Conservation (phyloP, 805 yeast genomes). For the Pichia heedii region DNA sequence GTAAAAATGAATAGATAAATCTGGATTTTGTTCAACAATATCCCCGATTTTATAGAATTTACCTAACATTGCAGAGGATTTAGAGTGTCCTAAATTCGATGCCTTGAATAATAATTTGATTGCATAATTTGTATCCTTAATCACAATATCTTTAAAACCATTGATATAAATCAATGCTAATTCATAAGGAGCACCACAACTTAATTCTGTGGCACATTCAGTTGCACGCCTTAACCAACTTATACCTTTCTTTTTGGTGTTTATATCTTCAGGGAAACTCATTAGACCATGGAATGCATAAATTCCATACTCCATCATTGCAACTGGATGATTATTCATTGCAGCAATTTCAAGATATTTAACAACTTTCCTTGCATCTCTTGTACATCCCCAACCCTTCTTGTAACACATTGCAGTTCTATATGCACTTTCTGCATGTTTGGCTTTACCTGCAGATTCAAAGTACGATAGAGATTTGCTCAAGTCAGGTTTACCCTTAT, state of each 20-base stretch:
- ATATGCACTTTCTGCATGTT: constrained; percentile 85
- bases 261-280: constrained; percentile 65
- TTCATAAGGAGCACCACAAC: constrained; percentile 92
- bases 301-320: constrained; percentile 87
- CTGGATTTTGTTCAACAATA: constrained; percentile 65
- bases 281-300: constrained; percentile 76
- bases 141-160: constrained; percentile 82
- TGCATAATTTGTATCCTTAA: constrained; percentile 77
- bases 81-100: constrained; percentile 78
- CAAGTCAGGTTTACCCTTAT: constrained; percentile 59
- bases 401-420: constrained; percentile 87
- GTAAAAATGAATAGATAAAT: constrained; percentile 83
- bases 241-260: constrained; percentile 75
- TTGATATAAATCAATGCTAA: constrained; percentile 72
- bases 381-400: constrained; percentile 86
- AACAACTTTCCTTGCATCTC: constrained; percentile 79
- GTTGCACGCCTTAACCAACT: constrained; percentile 89
- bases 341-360: constrained; percentile 84
- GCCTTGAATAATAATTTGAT: constrained; percentile 80
- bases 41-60: constrained; percentile 78
- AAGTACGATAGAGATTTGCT: constrained; percentile 70
- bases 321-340: constrained; percentile 88
- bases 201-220: constrained; percentile 72
- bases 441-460: constrained; percentile 87
- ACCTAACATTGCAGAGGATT: constrained; percentile 74